Percentiles rank a stretch among this genome's conserved stretches.
These are phyloP conservation scores for Scheffersomyces insectosa DNA, from an alignment of 1,139 yeast species.

Conservation along the genomic window DNA sequence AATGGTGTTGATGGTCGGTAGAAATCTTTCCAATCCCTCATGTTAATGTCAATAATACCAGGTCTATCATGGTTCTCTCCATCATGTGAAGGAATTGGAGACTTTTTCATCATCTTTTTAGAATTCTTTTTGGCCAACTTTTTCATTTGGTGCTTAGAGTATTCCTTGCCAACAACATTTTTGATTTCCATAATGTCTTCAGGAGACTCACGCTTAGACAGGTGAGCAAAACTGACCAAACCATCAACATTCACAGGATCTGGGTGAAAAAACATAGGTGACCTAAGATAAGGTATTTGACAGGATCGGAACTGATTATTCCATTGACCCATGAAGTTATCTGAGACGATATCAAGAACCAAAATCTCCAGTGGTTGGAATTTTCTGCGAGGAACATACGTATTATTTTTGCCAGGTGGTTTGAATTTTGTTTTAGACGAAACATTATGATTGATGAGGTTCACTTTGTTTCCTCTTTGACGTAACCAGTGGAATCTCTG, in stretches of 20 bases:
- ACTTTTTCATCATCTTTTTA: slow-evolving; percentile 7
- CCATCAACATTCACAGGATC: slow-evolving; percentile 50
- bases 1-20: slow-evolving; percentile 46
- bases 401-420: slow-evolving; percentile 10
- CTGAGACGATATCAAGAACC: slow-evolving; percentile 33
- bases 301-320: slow-evolving; percentile 44
- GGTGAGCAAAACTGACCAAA: slow-evolving; percentile 41
- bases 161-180: slow-evolving; percentile 49
- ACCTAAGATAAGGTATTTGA: slow-evolving; percentile 44
- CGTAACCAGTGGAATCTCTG: slow-evolving; percentile 43
- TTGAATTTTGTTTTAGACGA: slow-evolving; percentile 18
- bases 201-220: slow-evolving; percentile 25
- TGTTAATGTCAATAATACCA: slow-evolving; percentile 42
- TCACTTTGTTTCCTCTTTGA: slow-evolving; percentile 30
- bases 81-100: slow-evolving; percentile 15
- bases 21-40: slow-evolving; percentile 49
- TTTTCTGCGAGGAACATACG: slow-evolving; percentile 16
- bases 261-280: slow-evolving; percentile 54
- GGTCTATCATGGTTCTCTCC: slow-evolving; percentile 25
- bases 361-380: slow-evolving; percentile 27
- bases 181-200: slow-evolving; percentile 42
- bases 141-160: slow-evolving; percentile 45
- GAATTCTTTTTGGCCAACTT: slow-evolving; percentile 23
- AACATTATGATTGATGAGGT: slow-evolving; percentile 19
- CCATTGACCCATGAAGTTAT: slow-evolving; percentile 44